phyloP scores from a whole-genome alignment of 305 asterid genomes.

The Ajuga reptans region DNA sequence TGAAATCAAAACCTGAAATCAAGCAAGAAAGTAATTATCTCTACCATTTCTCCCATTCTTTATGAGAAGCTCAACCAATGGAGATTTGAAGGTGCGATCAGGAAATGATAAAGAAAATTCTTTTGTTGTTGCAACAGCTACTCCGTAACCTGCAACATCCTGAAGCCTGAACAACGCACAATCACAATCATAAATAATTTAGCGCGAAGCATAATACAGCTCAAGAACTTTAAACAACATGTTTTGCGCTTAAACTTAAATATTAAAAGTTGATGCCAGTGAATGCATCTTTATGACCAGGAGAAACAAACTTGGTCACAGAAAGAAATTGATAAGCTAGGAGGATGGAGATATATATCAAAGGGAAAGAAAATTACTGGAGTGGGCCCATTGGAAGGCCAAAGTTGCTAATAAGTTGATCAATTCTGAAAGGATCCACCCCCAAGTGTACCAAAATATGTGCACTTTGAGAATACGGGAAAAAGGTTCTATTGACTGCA shows the following conservation, averaged over 20 bases:
- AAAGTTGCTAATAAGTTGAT: conserved; percentile 59
- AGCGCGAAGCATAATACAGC: neutral
- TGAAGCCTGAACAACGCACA: conserved; percentile 57
- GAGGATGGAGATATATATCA: neutral
- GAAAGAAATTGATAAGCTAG: conserved; percentile 17
- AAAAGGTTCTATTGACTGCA: conserved; percentile 96
- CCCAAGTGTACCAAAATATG: conserved; percentile 67
- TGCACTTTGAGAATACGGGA: conserved; percentile 81
- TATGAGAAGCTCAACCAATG: conserved; percentile 70
- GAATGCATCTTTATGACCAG: conserved; percentile 1
- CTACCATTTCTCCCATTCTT: conserved; percentile 85
- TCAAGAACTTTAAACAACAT: neutral
- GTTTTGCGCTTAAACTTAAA: conserved; percentile 1
- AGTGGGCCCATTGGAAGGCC: conserved; percentile 98
- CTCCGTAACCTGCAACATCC: conserved; percentile 96
- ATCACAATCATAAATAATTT: conserved; percentile 21
- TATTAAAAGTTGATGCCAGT: neutral
- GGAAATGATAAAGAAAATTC: conserved; percentile 51
- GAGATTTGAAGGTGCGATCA: conserved; percentile 62
- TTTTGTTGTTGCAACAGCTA: conserved; percentile 58
- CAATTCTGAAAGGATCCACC: conserved; percentile 82
- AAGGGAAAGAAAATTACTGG: conserved; percentile 55
- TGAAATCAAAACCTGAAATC: conserved; percentile 7
- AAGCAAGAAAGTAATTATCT: conserved; percentile 10
- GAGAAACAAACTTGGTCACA: conserved; percentile 7